Conservation (phyloP, 768 basidiomycete species). For the Tricholoma saponaceum region DNA sequence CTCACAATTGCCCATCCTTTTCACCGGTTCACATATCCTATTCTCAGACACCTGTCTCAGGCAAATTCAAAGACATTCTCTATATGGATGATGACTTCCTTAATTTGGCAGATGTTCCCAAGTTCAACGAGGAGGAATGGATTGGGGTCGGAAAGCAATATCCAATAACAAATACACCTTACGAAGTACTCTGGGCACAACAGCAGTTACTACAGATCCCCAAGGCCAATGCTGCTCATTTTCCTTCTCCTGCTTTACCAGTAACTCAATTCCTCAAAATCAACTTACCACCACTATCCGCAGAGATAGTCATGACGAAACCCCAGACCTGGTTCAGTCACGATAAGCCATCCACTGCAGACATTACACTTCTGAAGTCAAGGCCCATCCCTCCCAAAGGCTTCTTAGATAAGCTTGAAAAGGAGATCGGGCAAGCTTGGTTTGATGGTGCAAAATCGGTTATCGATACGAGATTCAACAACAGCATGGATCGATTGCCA, state of each 20-base stretch:
- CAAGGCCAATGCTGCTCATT: neutral
- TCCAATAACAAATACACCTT: neutral
- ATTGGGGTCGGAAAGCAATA: neutral
- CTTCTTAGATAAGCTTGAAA: neutral
- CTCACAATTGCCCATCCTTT: neutral
- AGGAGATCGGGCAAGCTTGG: slow-evolving; percentile 16
- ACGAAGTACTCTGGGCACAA: neutral
- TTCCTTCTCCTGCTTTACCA: neutral
- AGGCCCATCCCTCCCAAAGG: slow-evolving; percentile 1
- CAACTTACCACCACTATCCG: neutral
- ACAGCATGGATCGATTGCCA: slow-evolving; percentile 11
- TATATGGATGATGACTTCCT: neutral
- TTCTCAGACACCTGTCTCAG: neutral
- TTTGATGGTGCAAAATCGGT: slow-evolving; percentile 16
- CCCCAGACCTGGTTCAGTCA: neutral
- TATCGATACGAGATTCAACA: slow-evolving; percentile 11
- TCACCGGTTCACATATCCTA: neutral
- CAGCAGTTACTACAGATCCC: neutral
- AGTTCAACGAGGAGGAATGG: neutral
- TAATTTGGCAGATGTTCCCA: neutral
- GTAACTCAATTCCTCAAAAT: neutral
- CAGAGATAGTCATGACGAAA: neutral
- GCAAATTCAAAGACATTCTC: neutral
- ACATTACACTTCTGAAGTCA: neutral
- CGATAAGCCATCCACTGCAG: neutral